Conservation (phyloP, 2,329 filamentous ascomycete species). For the Pseudogymnoascus sp. region DNA sequence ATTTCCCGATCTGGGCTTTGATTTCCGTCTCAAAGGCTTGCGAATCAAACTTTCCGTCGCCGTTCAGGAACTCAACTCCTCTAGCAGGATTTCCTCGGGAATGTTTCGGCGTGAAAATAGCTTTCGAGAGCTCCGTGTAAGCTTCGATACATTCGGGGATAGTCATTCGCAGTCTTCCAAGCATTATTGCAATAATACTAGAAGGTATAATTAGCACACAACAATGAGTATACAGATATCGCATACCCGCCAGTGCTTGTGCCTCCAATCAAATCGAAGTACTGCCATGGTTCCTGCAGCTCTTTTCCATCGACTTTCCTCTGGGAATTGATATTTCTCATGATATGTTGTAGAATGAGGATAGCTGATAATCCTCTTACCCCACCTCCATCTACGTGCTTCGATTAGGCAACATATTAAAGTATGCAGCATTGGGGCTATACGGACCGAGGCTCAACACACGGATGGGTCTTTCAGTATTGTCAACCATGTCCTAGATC, state of each 20-base stretch:
- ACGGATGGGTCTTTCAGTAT: neutral
- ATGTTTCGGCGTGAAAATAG: constrained; percentile 8
- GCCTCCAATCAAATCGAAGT: constrained; percentile 46
- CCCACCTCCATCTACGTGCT: neutral
- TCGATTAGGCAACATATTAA: neutral
- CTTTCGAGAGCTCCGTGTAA: constrained; percentile 18
- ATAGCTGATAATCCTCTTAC: constrained; percentile 1
- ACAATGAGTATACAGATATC: neutral
- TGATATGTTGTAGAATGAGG: neutral
- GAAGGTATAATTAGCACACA: neutral
- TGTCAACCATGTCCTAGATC: neutral
- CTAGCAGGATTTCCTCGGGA: neutral
- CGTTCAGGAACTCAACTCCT: neutral
- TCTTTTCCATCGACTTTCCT: neutral
- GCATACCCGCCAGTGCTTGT: constrained; percentile 39
- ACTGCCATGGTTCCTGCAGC: constrained; percentile 35
- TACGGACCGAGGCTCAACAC: neutral
- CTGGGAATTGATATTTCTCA: neutral
- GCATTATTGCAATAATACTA: constrained; percentile 32
- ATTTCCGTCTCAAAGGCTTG: neutral
- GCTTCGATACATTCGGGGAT: constrained; percentile 27
- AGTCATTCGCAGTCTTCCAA: constrained; percentile 30
- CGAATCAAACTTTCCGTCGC: neutral
- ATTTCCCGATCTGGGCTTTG: neutral
- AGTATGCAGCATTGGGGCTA: neutral